These are phyloP conservation scores for Biscogniauxia mediterranea DNA, from an alignment of 2,329 filamentous ascomycete species.

Conservation along the genomic window DNA sequence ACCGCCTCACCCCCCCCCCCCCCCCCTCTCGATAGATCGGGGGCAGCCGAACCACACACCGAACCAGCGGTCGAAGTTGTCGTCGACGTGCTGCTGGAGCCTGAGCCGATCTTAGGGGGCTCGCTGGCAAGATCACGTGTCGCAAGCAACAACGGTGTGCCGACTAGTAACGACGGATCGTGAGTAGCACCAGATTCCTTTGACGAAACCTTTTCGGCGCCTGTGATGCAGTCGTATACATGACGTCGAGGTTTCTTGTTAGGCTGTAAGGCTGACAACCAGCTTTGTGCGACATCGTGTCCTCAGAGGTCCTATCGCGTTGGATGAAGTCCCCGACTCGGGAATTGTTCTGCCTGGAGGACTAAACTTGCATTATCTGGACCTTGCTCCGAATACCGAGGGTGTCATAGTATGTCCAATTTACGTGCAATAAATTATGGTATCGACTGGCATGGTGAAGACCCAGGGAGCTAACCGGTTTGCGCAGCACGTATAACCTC, in stretches of 20 bases:
- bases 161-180: slow-evolving; percentile 29
- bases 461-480: background rate
- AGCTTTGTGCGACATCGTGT: background rate
- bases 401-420: slow-evolving; percentile 25
- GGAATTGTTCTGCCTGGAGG: slow-evolving; percentile 34
- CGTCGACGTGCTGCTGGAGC: slow-evolving; percentile 24
- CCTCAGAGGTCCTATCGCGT: slow-evolving; percentile 23
- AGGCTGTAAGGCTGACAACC: background rate
- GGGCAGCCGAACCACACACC: slow-evolving; percentile 10
- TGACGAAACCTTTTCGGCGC: background rate
- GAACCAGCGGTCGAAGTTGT: slow-evolving; percentile 29
- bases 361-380: slow-evolving; percentile 32
- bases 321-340: slow-evolving; percentile 28
- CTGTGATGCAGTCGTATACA: background rate
- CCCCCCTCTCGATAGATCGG: slow-evolving; percentile 18
- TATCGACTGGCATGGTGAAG: background rate
- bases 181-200: slow-evolving; percentile 16
- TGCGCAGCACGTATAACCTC: slow-evolving; percentile 33
- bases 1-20: slow-evolving; percentile 28
- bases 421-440: background rate
- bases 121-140: slow-evolving; percentile 21
- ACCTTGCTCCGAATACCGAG: slow-evolving; percentile 29
- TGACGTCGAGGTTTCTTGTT: background rate
- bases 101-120: slow-evolving; percentile 20
- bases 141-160: slow-evolving; percentile 24